phyloP scores from a whole-genome alignment of 2,329 filamentous ascomycete genomes.

The Xylariaceae sp. region DNA sequence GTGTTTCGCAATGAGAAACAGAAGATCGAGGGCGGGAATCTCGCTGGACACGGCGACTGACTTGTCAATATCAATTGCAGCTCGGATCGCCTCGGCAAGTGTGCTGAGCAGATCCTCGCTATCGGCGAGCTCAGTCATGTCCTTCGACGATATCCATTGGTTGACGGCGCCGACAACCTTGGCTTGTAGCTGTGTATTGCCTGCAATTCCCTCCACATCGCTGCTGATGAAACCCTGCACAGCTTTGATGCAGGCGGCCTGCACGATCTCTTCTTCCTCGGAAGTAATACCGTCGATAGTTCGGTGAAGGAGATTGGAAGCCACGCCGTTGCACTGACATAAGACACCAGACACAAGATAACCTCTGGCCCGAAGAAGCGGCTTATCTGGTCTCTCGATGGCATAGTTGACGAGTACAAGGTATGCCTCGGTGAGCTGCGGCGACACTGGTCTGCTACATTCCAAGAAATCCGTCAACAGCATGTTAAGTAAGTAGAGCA shows the following conservation, averaged over 20 bases:
- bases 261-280: slow-evolving; percentile 82
- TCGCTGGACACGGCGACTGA: slow-evolving; percentile 68
- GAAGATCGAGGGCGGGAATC: slow-evolving; percentile 70
- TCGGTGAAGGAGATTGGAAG: slow-evolving; percentile 63
- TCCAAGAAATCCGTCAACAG: slow-evolving; percentile 81
- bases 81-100: slow-evolving; percentile 78
- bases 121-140: slow-evolving; percentile 78
- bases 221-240: slow-evolving; percentile 64
- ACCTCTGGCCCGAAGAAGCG: slow-evolving; percentile 79
- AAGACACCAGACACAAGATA: slow-evolving; percentile 82
- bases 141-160: slow-evolving; percentile 73
- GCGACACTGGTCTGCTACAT: slow-evolving; percentile 64
- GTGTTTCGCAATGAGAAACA: slow-evolving; percentile 86
- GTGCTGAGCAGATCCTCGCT: slow-evolving; percentile 90
- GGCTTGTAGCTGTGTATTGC: slow-evolving; percentile 51
- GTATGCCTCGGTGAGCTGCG: slow-evolving; percentile 67
- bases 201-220: slow-evolving; percentile 40
- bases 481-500: slow-evolving; percentile 81
- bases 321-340: slow-evolving; percentile 63
- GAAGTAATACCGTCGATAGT: slow-evolving; percentile 71
- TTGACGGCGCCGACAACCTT: slow-evolving; percentile 58
- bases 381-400: slow-evolving; percentile 64
- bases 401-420: slow-evolving; percentile 77
- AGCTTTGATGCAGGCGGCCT: slow-evolving; percentile 85
- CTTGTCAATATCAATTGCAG: slow-evolving; percentile 77